phyloP scores from a whole-genome alignment of 768 basidiomycete genomes.

The Pisolithus tinctorius region DNA sequence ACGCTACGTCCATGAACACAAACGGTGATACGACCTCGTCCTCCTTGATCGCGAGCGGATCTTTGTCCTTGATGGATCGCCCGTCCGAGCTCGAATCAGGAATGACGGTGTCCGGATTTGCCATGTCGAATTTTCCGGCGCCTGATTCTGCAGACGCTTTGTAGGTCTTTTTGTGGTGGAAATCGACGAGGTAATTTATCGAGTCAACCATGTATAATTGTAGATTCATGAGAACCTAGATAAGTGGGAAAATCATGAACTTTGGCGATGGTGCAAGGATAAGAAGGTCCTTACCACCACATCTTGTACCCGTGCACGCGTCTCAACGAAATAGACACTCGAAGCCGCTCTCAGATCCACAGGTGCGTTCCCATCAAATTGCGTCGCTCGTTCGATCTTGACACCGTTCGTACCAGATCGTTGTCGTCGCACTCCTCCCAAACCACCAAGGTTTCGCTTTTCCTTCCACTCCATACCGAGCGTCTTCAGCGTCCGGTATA shows the following conservation, averaged over 20 bases:
- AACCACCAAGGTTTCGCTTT: constrained; percentile 71
- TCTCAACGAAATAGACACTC: constrained; percentile 89
- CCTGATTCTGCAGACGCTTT: constrained; percentile 60
- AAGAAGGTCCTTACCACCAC: constrained; percentile 65
- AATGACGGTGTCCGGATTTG: constrained; percentile 21
- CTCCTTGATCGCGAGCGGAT: constrained; percentile 32
- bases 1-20: constrained; percentile 95
- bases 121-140: constrained; percentile 68
- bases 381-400: constrained; percentile 55
- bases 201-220: constrained; percentile 96
- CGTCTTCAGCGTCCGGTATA: constrained; percentile 85
- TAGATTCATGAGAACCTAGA: constrained; percentile 90
- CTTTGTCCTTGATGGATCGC: constrained; percentile 50
- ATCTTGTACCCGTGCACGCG: constrained; percentile 81
- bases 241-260: background rate
- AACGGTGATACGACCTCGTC: constrained; percentile 81
- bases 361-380: constrained; percentile 51
- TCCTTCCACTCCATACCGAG: constrained; percentile 98
- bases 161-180: constrained; percentile 96
- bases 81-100: constrained; percentile 52
- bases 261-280: background rate
- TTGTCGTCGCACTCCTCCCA: constrained; percentile 46
- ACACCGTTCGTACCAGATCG: constrained; percentile 28
- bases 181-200: constrained; percentile 95
- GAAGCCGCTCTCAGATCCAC: constrained; percentile 65